Base-by-base conservation (phyloP, 2,329 filamentous ascomycete genomes). In the Boeremia lycopersici region DNA sequence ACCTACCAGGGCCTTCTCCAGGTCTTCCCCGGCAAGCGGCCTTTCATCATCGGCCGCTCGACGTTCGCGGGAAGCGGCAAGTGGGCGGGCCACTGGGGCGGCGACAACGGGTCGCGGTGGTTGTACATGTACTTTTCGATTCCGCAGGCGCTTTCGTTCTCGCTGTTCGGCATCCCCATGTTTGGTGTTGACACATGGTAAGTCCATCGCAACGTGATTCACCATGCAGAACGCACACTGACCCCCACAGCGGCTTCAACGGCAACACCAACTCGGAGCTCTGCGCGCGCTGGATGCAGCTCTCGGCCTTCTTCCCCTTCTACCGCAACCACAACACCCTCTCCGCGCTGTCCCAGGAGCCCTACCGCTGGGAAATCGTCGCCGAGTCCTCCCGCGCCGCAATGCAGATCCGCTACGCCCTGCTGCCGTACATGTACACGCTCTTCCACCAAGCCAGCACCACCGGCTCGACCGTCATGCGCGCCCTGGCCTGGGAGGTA, bases 41-140 rank as follows among this genome's bases (percentile, higher is more conserved):
- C 91, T 0, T 90, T 96, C 75, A 89, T 96, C 68, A 91, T 96
- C 65, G 89, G 89, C 0, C 86, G 91, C 13, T 90, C 88, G 34
- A 95, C 90, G 1, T 95, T 93, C 67, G 82, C 89, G 9, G 90
- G 91, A 3, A 85, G 85, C 0, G 91, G 91, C 1, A 86, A 85
- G 70, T 89, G 84, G 77, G 87, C 89, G 1, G 90, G 89, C 1
- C 90, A 95, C 74, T 96, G 90, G 90, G 89, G 90, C 28, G 89
- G 74, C 26, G 78, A 93, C 72, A 93, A 92, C 67, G 77, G 79
- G 15, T 88, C 86, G 3, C 81, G 84, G 12, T 93, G 88, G 85
- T 81, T 82, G 0, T 89, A 86, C 70, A 89, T 93, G 84, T 89
- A 84, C 73, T 87, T 89, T 72, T 87, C 86, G 10, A 95, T 95